These are phyloP conservation scores for Colletotrichum sp. DNA, from an alignment of 2,329 filamentous ascomycete genomes.

Conservation along the genomic window DNA sequence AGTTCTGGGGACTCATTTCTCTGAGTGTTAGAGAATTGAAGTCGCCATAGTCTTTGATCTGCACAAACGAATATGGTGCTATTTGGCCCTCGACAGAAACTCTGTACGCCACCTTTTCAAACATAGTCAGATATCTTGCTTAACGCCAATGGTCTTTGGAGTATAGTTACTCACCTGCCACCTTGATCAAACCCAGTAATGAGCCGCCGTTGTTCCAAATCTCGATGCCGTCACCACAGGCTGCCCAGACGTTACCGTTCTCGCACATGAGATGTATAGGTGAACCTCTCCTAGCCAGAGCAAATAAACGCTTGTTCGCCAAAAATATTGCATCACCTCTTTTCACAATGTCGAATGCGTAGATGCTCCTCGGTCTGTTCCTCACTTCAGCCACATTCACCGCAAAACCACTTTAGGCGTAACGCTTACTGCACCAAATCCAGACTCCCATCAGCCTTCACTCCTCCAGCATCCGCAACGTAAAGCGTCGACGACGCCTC, in stretches of 20 bases:
- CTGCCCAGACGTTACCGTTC: slow-evolving; percentile 51
- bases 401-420: slow-evolving; percentile 1
- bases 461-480: slow-evolving; percentile 42
- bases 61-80: slow-evolving; percentile 53
- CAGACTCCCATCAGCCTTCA: background rate
- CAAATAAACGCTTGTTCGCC: slow-evolving; percentile 56
- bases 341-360: slow-evolving; percentile 52
- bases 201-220: slow-evolving; percentile 50
- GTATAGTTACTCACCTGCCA: slow-evolving; percentile 33
- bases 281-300: slow-evolving; percentile 50
- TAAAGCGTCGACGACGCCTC: slow-evolving; percentile 45
- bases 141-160: background rate
- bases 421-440: slow-evolving; percentile 23
- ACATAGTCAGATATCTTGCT: background rate
- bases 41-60: slow-evolving; percentile 49
- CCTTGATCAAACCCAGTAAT: slow-evolving; percentile 46
- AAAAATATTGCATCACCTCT: slow-evolving; percentile 45
- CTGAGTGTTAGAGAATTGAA: slow-evolving; percentile 32
- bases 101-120: slow-evolving; percentile 44
- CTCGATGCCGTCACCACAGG: slow-evolving; percentile 54
- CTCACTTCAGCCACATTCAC: background rate
- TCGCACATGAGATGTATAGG: slow-evolving; percentile 50
- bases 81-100: slow-evolving; percentile 46
- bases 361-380: slow-evolving; percentile 41
- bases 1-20: background rate